phyloP scores from a whole-genome alignment of 306 rosid species.

The Comarum palustre region DNA sequence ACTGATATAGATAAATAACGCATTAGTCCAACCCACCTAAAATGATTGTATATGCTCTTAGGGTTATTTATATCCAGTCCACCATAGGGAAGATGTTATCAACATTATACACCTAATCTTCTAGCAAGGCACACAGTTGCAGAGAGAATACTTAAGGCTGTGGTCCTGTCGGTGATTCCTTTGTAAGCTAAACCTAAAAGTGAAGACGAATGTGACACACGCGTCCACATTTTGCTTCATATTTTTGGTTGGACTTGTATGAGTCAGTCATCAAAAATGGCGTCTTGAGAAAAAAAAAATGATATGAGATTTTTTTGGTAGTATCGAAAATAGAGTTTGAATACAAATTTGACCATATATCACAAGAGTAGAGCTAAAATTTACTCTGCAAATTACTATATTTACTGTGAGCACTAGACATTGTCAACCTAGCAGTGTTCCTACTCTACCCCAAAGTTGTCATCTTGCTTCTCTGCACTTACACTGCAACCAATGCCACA shows the following conservation, averaged over 20 bases:
- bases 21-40: too few species aligned
- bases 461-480: not conserved
- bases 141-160: not conserved
- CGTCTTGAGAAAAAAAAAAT: too few species aligned
- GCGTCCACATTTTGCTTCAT: not conserved
- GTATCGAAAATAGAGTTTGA: too few species aligned
- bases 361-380: too few species aligned
- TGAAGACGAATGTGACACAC: not conserved
- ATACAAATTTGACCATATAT: too few species aligned
- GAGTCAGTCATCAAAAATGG: too few species aligned
- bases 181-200: not conserved
- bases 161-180: not conserved
- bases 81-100: not conserved
- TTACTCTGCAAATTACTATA: not conserved
- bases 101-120: not conserved
- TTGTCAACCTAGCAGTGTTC: slow-evolving; percentile 3
- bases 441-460: not conserved
- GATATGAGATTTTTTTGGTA: too few species aligned
- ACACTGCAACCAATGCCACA: not conserved
- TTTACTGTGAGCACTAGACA: not conserved
- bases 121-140: not conserved
- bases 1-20: too few species aligned
- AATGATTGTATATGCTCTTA: too few species aligned
- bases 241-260: too few species aligned
- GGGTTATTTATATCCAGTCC: not conserved